These are phyloP conservation scores for Saccharomycopsis hybrid DNA, from an alignment of 1,139 yeast genomes.

Conservation along the genomic window DNA sequence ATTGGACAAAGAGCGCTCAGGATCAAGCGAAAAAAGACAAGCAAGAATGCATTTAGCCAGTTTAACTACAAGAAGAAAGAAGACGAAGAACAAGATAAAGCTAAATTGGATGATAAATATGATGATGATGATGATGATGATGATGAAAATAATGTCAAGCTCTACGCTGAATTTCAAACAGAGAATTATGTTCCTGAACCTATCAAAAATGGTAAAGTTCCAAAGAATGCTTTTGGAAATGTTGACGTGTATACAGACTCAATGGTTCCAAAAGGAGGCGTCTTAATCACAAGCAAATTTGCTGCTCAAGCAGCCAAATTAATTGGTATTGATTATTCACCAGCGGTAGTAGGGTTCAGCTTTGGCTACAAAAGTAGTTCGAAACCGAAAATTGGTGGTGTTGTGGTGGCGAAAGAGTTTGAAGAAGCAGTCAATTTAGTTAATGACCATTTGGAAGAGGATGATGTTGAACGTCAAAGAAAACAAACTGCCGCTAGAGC, in stretches of 20 bases:
- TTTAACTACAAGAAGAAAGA: constrained; percentile 13
- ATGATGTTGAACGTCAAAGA: constrained; percentile 42
- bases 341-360: constrained; percentile 83
- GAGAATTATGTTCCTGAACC: constrained; percentile 63
- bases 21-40: constrained; percentile 29
- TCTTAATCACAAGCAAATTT: constrained; percentile 47
- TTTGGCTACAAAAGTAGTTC: constrained; percentile 46
- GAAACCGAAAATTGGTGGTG: constrained; percentile 68
- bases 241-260: constrained; percentile 68
- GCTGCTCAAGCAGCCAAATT: constrained; percentile 66
- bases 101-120: constrained; percentile 25
- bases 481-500: constrained; percentile 45
- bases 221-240: constrained; percentile 75
- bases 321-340: constrained; percentile 72
- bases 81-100: constrained; percentile 23
- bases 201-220: constrained; percentile 52
- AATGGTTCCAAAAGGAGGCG: constrained; percentile 82
- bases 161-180: constrained; percentile 78
- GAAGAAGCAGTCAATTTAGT: constrained; percentile 61
- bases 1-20: constrained; percentile 65
- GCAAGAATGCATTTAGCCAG: constrained; percentile 20
- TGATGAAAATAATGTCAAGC: constrained; percentile 38
- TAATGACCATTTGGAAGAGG: constrained; percentile 52
- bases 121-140: constrained; percentile 33
- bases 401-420: constrained; percentile 60